These are phyloP conservation scores for Phytophthora hybrid DNA, from an alignment of 352 stramenopile genomes.

Conservation along the genomic window DNA sequence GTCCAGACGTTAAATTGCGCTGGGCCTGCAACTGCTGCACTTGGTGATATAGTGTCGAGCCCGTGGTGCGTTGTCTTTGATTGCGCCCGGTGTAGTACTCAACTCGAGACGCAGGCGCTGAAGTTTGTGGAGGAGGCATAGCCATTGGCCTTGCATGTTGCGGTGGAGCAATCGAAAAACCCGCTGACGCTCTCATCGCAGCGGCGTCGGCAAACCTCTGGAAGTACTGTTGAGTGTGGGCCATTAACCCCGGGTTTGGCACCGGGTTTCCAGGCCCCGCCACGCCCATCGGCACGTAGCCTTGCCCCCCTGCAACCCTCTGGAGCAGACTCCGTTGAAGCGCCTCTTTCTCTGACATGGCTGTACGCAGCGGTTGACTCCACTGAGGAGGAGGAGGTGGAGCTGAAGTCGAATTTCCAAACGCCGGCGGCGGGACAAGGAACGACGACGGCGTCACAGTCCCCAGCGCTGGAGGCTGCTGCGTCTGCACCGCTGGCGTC, in stretches of 20 bases:
- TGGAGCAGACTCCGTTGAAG: background rate
- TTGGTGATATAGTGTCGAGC: conserved; percentile 9
- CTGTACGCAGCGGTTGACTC: conserved; percentile 10
- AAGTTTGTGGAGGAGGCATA: background rate
- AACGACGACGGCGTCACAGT: conserved; percentile 19
- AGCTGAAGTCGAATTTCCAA: conserved; percentile 2
- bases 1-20: background rate
- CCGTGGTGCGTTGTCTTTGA: conserved; percentile 6
- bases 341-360: conserved; percentile 4
- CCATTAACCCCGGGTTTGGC: background rate
- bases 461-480: background rate
- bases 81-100: conserved; percentile 2
- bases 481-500: conserved; percentile 1
- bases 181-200: conserved; percentile 14
- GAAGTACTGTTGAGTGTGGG: conserved; percentile 21
- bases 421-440: conserved; percentile 6
- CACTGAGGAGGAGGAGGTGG: conserved; percentile 23
- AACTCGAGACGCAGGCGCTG: conserved; percentile 5
- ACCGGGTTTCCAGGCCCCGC: too few species aligned
- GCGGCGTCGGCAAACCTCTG: conserved; percentile 16
- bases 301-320: conserved; percentile 15
- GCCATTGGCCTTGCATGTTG: conserved; percentile 6
- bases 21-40: conserved; percentile 24
- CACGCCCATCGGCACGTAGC: conserved; percentile 7
- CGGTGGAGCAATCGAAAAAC: background rate